These are phyloP conservation scores for Fusarium chlamydosporum DNA, from an alignment of 2,329 filamentous ascomycete genomes.

Conservation along the genomic window DNA sequence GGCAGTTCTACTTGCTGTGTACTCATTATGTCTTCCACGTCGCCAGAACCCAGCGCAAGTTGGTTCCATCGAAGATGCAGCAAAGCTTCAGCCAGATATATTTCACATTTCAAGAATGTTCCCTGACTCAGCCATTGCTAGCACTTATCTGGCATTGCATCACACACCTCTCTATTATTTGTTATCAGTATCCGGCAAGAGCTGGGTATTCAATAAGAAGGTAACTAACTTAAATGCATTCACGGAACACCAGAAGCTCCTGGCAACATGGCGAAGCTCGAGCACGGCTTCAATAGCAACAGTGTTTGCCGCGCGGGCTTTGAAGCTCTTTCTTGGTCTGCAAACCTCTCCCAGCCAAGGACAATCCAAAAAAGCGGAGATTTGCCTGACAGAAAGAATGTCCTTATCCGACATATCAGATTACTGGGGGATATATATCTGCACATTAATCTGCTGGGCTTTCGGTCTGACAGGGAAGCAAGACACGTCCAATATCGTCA, in stretches of 20 bases:
- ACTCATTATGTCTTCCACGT: conserved; percentile 57
- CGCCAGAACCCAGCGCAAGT: conserved; percentile 51
- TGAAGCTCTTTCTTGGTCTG: conserved; percentile 61
- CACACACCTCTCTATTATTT: conserved; percentile 71
- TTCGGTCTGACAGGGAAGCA: conserved; percentile 58
- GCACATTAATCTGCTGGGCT: conserved; percentile 72
- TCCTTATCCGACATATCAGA: conserved; percentile 60
- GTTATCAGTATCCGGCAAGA: conserved; percentile 70
- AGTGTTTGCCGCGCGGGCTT: conserved; percentile 66
- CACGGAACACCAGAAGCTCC: conserved; percentile 61
- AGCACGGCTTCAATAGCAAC: conserved; percentile 62
- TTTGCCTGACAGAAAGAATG: conserved; percentile 23
- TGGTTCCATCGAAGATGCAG: conserved; percentile 46
- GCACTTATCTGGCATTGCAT: conserved; percentile 70
- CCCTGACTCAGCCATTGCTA: conserved; percentile 60
- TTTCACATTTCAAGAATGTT: conserved; percentile 60
- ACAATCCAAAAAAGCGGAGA: conserved; percentile 16
- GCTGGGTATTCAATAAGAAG: conserved; percentile 71
- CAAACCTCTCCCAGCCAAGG: conserved; percentile 9
- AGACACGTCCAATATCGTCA: conserved; percentile 35
- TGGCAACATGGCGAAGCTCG: conserved; percentile 63
- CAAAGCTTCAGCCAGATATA: conserved; percentile 44
- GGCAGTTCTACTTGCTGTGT: conserved; percentile 58
- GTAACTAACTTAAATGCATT: conserved; percentile 62
- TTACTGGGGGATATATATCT: conserved; percentile 70